Conservation (phyloP, 148 eudicot species). For the Rhododendron vialii region DNA sequence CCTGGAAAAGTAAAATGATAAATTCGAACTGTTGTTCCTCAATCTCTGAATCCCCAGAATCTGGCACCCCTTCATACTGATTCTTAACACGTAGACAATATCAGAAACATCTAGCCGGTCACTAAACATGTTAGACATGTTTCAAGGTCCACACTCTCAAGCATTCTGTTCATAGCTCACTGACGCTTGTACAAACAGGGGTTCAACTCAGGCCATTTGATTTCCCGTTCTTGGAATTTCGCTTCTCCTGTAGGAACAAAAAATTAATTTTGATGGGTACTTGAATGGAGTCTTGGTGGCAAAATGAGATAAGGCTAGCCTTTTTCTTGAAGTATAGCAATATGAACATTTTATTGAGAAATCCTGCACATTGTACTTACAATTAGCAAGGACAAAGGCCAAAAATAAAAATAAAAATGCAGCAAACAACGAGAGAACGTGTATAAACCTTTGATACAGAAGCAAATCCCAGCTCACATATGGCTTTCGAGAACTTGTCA, state of each 20-base stretch:
- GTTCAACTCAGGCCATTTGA: conserved; percentile 86
- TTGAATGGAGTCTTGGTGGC: background rate
- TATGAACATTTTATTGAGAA: conserved; percentile 87
- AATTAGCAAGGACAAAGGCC: conserved; percentile 1
- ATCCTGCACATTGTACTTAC: conserved; percentile 48
- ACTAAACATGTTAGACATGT: background rate
- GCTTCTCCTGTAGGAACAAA: conserved; percentile 34
- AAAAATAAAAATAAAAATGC: background rate
- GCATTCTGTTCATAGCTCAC: conserved; percentile 21
- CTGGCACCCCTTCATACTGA: background rate
- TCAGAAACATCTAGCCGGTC: background rate
- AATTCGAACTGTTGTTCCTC: background rate
- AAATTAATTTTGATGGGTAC: background rate
- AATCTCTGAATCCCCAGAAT: background rate
- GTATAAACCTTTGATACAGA: conserved; percentile 45
- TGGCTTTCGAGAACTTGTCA: conserved; percentile 54
- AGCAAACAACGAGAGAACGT: background rate
- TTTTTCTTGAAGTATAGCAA: conserved; percentile 68
- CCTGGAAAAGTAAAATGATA: background rate
- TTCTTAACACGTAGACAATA: background rate
- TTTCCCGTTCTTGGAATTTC: conserved; percentile 24
- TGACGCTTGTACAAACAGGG: conserved; percentile 91
- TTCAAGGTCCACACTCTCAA: background rate
- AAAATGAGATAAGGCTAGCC: conserved; percentile 29
- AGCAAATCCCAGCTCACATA: conserved; percentile 68